Percentiles rank a stretch among this genome's conserved stretches.
phyloP scores from a whole-genome alignment of 805 yeast species.

The Saccharomycopsis sp. region DNA sequence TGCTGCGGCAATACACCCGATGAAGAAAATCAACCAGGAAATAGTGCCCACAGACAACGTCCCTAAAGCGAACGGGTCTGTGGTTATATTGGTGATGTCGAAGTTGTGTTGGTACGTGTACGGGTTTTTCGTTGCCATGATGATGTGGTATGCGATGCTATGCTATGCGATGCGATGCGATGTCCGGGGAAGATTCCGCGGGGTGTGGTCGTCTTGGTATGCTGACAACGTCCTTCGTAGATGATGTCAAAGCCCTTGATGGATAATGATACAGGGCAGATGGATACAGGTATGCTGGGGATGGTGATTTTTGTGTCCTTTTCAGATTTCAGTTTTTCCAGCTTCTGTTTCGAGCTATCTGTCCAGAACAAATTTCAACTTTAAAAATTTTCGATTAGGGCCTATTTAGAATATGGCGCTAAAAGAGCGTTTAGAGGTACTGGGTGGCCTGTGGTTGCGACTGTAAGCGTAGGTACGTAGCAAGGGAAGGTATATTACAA shows the following conservation, averaged over 20 bases:
- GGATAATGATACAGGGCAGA: not conserved
- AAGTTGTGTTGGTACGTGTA: conserved; percentile 27
- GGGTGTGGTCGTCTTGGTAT: no score
- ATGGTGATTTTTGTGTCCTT: not conserved
- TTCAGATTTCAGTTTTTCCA: not conserved
- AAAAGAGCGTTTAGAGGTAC: no score
- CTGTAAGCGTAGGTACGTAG: no score
- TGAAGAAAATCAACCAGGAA: conserved; percentile 85
- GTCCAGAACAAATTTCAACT: not conserved
- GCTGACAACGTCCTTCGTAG: not conserved
- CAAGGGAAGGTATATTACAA: no score
- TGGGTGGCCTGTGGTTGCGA: no score
- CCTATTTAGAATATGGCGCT: not conserved
- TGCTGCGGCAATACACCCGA: conserved; percentile 63
- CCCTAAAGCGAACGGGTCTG: conserved; percentile 85
- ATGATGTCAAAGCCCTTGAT: not conserved
- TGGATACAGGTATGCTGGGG: no score
- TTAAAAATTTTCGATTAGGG: not conserved
- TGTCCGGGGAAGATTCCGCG: no score
- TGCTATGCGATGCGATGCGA: not conserved
- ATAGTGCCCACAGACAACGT: conserved; percentile 67
- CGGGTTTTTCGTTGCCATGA: conserved; percentile 19
- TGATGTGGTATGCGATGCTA: not conserved
- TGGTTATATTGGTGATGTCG: conserved; percentile 45
- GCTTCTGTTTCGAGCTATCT: not conserved